These are phyloP conservation scores for Geotrichum reessii DNA, from an alignment of 1,139 yeast genomes.

Conservation along the genomic window DNA sequence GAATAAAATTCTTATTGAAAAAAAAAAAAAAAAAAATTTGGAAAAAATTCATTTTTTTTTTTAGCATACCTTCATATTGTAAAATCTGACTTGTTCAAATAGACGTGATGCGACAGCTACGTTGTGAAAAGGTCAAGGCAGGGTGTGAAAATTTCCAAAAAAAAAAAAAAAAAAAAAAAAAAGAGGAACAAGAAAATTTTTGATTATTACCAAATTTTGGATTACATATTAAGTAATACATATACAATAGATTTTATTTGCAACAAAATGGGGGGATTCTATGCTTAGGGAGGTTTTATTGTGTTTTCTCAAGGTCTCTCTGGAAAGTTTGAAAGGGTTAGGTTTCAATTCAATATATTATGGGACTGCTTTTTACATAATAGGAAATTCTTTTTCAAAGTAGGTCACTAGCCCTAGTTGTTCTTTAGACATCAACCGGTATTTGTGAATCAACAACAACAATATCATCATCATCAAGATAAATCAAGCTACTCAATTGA, in stretches of 20 bases:
- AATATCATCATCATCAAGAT: no score
- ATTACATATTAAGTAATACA: no score
- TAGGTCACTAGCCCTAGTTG: slow-evolving; percentile 8
- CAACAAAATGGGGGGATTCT: no score
- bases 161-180: background rate
- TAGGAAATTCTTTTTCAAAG: background rate
- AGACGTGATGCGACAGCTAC: slow-evolving; percentile 16
- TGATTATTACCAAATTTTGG: background rate
- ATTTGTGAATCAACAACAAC: no score
- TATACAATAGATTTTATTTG: no score
- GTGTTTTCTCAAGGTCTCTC: background rate
- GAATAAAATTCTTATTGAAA: background rate
- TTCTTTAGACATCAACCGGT: no score
- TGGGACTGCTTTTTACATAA: background rate
- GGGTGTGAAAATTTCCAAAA: slow-evolving; percentile 10
- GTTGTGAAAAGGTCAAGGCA: slow-evolving; percentile 7
- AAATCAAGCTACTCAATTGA: background rate
- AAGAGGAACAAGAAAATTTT: background rate
- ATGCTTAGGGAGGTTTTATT: background rate
- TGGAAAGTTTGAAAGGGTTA: background rate
- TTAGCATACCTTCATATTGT: slow-evolving; percentile 18
- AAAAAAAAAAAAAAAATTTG: background rate
- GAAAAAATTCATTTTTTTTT: background rate
- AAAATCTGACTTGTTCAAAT: slow-evolving; percentile 13
- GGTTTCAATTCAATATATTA: background rate